These are phyloP conservation scores for Sergeia podlipaevii DNA, from an alignment of 208 protist species.

Conservation along the genomic window DNA sequence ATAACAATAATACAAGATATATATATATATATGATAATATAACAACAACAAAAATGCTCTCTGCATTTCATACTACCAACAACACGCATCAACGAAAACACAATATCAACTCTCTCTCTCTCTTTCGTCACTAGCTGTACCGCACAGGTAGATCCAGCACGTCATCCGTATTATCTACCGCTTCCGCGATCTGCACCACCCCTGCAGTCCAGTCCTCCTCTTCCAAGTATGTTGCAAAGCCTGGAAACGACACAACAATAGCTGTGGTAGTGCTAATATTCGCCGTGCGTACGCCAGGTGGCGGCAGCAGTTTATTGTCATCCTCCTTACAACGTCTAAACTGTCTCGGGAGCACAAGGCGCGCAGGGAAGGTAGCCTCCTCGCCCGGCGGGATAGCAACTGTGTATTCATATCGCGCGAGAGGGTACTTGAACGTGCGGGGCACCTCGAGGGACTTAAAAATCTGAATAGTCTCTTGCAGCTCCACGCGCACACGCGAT, in stretches of 20 bases:
- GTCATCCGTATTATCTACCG: slow-evolving; percentile 42
- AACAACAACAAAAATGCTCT: background rate
- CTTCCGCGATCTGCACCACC: slow-evolving; percentile 45
- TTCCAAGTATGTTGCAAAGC: slow-evolving; percentile 41
- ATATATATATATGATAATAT: background rate
- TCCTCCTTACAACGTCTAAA: slow-evolving; percentile 43
- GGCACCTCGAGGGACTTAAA: slow-evolving; percentile 60
- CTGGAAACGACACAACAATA: slow-evolving; percentile 44
- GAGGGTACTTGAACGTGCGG: slow-evolving; percentile 20
- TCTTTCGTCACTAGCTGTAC: too few relatives aligned
- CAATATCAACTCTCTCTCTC: background rate
- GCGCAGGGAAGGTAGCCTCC: slow-evolving; percentile 35
- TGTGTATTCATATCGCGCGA: slow-evolving; percentile 51
- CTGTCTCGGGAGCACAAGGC: slow-evolving; percentile 26
- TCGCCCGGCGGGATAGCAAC: slow-evolving; percentile 30
- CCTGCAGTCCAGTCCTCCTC: slow-evolving; percentile 46
- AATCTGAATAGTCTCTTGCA: slow-evolving; percentile 40
- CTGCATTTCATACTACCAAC: background rate
- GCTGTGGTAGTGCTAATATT: slow-evolving; percentile 41
- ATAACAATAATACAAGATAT: background rate
- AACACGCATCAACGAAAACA: background rate
- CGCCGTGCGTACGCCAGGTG: slow-evolving; percentile 47
- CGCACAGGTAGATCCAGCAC: slow-evolving; percentile 45
- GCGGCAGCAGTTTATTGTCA: slow-evolving; percentile 31
- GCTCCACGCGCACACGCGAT: slow-evolving; percentile 36